Evolutionary conservation across 164 flowering plant species (phyloP).

Genomic region (Berberis thunbergii): DNA sequence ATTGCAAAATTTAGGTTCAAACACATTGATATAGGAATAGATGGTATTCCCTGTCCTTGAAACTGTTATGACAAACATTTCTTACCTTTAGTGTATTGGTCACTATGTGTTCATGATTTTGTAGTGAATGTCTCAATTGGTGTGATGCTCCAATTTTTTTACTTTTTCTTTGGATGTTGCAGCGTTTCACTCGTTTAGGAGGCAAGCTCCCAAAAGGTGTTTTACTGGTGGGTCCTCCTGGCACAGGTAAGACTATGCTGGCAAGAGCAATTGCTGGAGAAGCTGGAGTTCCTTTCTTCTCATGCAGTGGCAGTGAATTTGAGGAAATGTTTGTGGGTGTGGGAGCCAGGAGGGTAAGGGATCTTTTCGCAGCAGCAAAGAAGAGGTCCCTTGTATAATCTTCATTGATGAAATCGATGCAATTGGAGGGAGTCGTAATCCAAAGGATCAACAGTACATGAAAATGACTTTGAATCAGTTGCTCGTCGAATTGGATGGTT

Average conservation of each 20-base stretch:
- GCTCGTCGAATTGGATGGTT: constrained; percentile 97
- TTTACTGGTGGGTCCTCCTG: constrained; percentile 86
- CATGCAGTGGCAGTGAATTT: constrained; percentile 97
- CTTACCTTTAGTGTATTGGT: too few species aligned
- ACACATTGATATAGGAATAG: too few species aligned
- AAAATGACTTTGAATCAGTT: constrained; percentile 96
- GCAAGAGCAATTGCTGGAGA: constrained; percentile 99
- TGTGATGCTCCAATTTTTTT: background rate
- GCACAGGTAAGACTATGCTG: constrained; percentile 96
- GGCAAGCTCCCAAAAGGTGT: constrained; percentile 99
- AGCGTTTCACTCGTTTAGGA: constrained; percentile 95
- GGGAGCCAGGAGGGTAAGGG: constrained; percentile 89
- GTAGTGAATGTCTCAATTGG: background rate
- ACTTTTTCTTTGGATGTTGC: constrained; percentile 16
- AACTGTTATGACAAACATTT: too few species aligned
- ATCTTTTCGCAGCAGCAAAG: constrained; percentile 87
- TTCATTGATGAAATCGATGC: constrained; percentile 96
- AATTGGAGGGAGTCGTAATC: constrained; percentile 92
- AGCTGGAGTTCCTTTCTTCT: constrained; percentile 97
- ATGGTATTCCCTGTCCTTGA: too few species aligned
- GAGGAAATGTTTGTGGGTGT: constrained; percentile 99
- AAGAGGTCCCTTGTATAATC: constrained; percentile 88
- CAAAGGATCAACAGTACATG: constrained; percentile 93
- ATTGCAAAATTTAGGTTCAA: too few species aligned
- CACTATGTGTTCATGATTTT: background rate